Evolutionary conservation across 805 yeast species (phyloP), one percentile per base, ranked within the genome.

Genomic region (Lipomyces anomalus): DNA sequence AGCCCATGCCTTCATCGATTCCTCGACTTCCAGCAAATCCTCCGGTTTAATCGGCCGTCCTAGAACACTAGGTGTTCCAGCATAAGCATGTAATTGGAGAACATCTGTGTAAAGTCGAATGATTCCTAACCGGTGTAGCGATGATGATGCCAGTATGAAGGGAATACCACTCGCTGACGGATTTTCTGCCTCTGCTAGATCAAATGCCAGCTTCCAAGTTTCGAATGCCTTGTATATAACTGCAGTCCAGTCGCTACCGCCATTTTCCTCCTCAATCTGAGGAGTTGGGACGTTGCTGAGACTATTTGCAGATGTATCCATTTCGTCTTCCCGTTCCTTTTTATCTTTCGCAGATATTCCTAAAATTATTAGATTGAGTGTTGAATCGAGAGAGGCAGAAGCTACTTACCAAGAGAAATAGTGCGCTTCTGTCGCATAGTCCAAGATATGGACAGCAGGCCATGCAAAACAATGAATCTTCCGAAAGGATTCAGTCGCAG

Each of bases 381-480:
- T n/a, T n/a, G n/a, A n/a, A n/a, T n/a, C n/a, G n/a, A n/a, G n/a
- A n/a, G n/a, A n/a, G n/a, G n/a, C n/a, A n/a, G n/a, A n/a, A n/a
- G n/a, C n/a, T n/a, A n/a, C n/a, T n/a, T n/a, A n/a, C n/a, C n/a
- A n/a, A 61, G 45, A 38, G 64, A 67, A 11, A 61, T 56, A 22
- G 66, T 40, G 1, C 65, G 63, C 28, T 62, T 45, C 44, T 59
- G 55, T 39, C 61, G 56, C 56, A 65, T 53, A 37, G 64, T 68
- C 57, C 64, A 58, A n/a, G 62, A 57, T 3, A 67, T 52, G 28
- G 61, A 57, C 35, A 66, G 49, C 17, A 66, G 47, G 1, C 72
- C 72, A 50, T 67, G 69, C 13, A 68, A 53, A 22, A 69, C 56
- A 11, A 69, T 61, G 13, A 52, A 59, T 35, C 72, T 48, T 1